Base-by-base conservation (phyloP, 2,329 filamentous ascomycete genomes). In the Botrytis tulipae region DNA sequence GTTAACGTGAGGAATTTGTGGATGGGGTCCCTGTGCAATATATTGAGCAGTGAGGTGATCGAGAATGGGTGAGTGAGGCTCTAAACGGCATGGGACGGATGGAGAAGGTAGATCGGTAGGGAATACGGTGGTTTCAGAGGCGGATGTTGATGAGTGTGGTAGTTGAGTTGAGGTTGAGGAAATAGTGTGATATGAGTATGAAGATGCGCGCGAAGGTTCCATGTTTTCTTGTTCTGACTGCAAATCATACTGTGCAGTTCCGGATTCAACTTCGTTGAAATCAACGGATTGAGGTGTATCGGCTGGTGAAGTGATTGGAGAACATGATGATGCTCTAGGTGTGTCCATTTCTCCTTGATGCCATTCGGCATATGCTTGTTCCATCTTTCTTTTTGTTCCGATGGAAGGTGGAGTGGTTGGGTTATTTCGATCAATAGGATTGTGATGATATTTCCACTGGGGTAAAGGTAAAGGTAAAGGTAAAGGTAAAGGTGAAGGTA, bases 11-110 rank as follows among this genome's bases (percentile, higher is more conserved):
- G 40, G 0, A 46, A 73, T n/a, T 1, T 61, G 9, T 37, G 65
- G 65, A 35, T 73, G 65, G 3, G 62, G 48, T 4, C 67, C 73
- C n/a, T 73, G 57, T 12, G 48, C 59, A 18, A 44, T 37, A 44
- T 20, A 68, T 40, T 35, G 35, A 2, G 29, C 60, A 4, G 35
- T 54, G 4, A 73, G 60, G 22, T 42, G 48, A 25, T 63, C n/a
- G 22, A 71, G 72, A 14, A 71, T 10, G 12, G 67, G 12, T 1
- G 40, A 46, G 18, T 71, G 46, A 2, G 59, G 60, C 20, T 63
- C 46, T 18, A 73, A 29, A 22, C 72, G 72, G 10, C 57, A 18
- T 9, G 60, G 46, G 0, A 71, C 59, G 32, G 37, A 46, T 8
- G 72, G 72, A 7, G 60, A 42, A 8, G 72, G 72, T 1, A 73